Percentiles rank a stretch among this genome's conserved stretches.
These are phyloP conservation scores for Linnemannia zychae DNA, from an alignment of 192 early-diverging fungal species.

Conservation along the genomic window DNA sequence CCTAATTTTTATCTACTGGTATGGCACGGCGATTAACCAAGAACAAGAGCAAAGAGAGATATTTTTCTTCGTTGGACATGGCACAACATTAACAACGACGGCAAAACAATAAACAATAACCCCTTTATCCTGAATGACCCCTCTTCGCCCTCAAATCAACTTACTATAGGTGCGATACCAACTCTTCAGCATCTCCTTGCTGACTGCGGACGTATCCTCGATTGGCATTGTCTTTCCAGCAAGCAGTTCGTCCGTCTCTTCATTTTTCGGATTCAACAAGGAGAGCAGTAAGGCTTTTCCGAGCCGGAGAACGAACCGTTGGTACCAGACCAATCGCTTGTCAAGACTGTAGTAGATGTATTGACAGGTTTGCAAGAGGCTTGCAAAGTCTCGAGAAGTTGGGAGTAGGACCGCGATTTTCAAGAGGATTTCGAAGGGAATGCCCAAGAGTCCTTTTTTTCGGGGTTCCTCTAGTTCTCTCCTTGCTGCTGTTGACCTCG, in stretches of 20 bases:
- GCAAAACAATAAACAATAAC: no score
- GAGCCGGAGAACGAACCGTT: not conserved
- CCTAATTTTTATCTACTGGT: not conserved
- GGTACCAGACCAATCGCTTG: conserved; percentile 1
- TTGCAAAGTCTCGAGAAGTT: not conserved
- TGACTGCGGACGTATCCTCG: not conserved
- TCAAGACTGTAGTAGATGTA: not conserved
- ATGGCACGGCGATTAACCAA: no score
- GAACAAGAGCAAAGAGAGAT: no score
- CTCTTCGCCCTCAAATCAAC: not conserved
- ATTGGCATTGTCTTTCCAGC: not conserved
- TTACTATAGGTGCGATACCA: not conserved
- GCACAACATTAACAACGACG: no score
- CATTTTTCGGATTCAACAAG: not conserved
- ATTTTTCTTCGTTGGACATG: no score
- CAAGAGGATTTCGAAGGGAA: not conserved
- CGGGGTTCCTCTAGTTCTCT: no score
- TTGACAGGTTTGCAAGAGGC: not conserved
- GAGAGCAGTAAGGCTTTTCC: not conserved
- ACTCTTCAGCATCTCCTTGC: not conserved
- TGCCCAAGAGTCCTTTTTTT: not conserved
- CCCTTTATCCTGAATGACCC: no score
- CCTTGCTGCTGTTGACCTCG: no score
- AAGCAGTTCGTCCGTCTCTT: not conserved
- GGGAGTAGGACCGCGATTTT: not conserved